Evolutionary conservation across 345 rosid species (phyloP).

Genomic region (Euclidium syriacum): DNA sequence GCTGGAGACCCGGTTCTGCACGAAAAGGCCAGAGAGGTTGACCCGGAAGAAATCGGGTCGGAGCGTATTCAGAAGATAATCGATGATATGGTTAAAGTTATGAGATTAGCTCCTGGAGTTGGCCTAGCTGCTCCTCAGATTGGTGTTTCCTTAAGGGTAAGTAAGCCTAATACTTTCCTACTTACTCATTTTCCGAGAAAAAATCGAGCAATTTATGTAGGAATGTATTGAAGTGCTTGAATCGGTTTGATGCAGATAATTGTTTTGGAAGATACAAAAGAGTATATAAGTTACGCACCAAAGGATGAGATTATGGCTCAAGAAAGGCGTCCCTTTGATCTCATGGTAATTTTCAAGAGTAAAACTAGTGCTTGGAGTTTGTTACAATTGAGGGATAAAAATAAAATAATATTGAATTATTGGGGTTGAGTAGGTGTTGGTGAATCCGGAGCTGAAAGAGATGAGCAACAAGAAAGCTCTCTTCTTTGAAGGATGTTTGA

Average conservation of each 20-base stretch:
- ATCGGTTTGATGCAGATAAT: conserved; percentile 47
- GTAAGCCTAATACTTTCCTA: not conserved
- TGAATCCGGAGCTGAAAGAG: conserved; percentile 73
- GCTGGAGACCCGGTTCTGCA: conserved; percentile 95
- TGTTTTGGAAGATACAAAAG: conserved; percentile 82
- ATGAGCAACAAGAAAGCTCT: conserved; percentile 59
- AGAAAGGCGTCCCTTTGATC: conserved; percentile 74
- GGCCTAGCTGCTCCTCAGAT: conserved; percentile 97
- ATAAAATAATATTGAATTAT: not conserved
- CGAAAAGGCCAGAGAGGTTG: conserved; percentile 71
- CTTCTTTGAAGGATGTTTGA: conserved; percentile 85
- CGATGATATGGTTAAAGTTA: conserved; percentile 67
- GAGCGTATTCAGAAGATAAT: conserved; percentile 85
- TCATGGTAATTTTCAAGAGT: conserved; percentile 50
- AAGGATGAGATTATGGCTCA: conserved; percentile 67
- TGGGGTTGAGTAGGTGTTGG: conserved; percentile 55
- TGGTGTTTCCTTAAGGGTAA: conserved; percentile 70
- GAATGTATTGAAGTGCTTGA: too few species aligned
- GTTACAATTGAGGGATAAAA: not conserved
- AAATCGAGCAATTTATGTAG: too few species aligned
- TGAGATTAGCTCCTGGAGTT: conserved; percentile 88
- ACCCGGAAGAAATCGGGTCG: conserved; percentile 65
- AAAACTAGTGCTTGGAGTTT: not conserved
- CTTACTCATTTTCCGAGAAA: not conserved
- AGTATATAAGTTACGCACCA: conserved; percentile 73